Base-by-base conservation (phyloP, 208 protist species). In the Angomonas desouzai region DNA sequence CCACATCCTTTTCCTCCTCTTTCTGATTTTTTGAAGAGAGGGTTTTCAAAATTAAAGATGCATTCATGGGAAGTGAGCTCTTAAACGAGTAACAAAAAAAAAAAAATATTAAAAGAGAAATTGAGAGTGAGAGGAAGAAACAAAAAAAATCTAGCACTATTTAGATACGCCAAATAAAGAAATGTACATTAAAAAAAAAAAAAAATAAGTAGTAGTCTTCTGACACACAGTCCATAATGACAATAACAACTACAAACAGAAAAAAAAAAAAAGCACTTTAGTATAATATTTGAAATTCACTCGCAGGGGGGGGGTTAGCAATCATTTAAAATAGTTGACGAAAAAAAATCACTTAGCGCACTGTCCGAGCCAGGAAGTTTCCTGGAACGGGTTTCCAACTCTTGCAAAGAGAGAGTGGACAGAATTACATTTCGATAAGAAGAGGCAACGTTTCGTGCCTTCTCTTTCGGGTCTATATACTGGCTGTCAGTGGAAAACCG, bases 301-400 rank as follows among this genome's bases (percentile, higher is more conserved):
- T 18, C 36, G 36, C 36, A 13, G 36, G 36, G 36, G 36, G 36
- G 36, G 36, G 36, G 36, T 51, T 23, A 51, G 20, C 45, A 51
- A 51, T 22, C 9, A 13, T 6, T 6, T n/a, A 20, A 57, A 33
- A 25, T 18, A 57, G 10, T 27, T 25, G 22, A 25, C 6, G 11
- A n/a, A 57, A 80, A 86, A 48, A 81, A 82, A 27, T 68, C 55
- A 0, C 48, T 58, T 51, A 81, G 67, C 22, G 56, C 67, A n/a
- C n/a, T 36, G 16, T 36, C 51, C 13, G 51, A 33, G 27, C 29
- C 51, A 36, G 51, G 51, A 11, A 57, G 33, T 16, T 29, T 47
- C 29, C 48, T 47, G 13, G 28, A 49, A 20, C 36, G 3, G 56
- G 61, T 51, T 58, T 68, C 57, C n/a, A 79, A 53, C 61, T 80